These are phyloP conservation scores for Tieghemostelium lacteum DNA, from an alignment of 78 protist genomes.

Conservation along the genomic window DNA sequence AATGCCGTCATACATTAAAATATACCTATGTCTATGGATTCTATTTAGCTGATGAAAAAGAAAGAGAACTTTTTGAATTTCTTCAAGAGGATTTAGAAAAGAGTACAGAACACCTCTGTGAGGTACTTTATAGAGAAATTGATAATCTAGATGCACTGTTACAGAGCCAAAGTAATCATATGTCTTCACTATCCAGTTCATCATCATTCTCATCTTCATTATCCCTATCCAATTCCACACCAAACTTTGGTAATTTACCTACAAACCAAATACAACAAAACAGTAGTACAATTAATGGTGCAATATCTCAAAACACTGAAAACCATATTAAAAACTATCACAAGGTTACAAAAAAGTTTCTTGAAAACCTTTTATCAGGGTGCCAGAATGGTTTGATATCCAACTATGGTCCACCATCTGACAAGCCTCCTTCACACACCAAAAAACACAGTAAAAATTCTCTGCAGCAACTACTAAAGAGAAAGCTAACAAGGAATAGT, in stretches of 20 bases:
- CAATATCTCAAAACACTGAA: not conserved
- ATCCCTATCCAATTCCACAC: not conserved
- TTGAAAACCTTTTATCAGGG: slow-evolving; percentile 11
- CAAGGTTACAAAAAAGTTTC: slow-evolving; percentile 27
- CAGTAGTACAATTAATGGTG: not conserved
- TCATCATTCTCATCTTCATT: not conserved
- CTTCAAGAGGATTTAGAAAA: slow-evolving; percentile 28
- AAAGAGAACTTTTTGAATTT: slow-evolving; percentile 63
- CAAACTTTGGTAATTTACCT: not conserved
- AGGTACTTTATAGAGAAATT: slow-evolving; percentile 7
- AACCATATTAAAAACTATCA: slow-evolving; percentile 18
- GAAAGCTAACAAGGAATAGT: no score
- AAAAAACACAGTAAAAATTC: no score
- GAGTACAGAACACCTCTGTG: slow-evolving; percentile 41
- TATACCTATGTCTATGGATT: slow-evolving; percentile 63
- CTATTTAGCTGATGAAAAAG: slow-evolving; percentile 24
- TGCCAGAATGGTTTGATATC: not conserved
- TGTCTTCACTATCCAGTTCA: not conserved
- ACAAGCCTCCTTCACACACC: no score
- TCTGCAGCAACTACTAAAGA: no score
- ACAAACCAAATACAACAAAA: not conserved
- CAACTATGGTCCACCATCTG: slow-evolving; percentile 12
- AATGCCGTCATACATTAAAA: slow-evolving; percentile 53
- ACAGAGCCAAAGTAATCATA: not conserved
- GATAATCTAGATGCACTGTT: not conserved